A percentile compares a stretch with the other conserved stretches of the same genome.
These are phyloP conservation scores for Diutina pseudorugosa DNA, from an alignment of 1,139 yeast genomes.

Conservation along the genomic window DNA sequence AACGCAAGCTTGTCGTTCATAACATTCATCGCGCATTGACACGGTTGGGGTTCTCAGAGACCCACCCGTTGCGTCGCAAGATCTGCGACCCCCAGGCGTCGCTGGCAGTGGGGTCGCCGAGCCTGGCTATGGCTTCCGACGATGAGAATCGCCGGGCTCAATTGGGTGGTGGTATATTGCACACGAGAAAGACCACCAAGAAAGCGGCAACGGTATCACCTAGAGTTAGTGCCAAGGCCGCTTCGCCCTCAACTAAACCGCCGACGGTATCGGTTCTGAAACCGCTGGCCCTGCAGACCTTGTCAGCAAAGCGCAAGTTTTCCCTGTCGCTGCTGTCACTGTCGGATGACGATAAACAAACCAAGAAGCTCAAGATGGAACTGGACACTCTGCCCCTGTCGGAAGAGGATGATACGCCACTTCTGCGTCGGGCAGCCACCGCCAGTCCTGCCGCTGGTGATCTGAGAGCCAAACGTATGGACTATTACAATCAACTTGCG, in stretches of 20 bases:
- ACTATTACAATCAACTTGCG: slow-evolving; percentile 19
- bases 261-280: not conserved
- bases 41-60: slow-evolving; percentile 30
- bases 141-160: not conserved
- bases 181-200: not conserved
- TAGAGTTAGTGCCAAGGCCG: not conserved
- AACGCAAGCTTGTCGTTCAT: slow-evolving; percentile 20
- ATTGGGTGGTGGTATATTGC: not conserved
- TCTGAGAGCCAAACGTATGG: slow-evolving; percentile 10
- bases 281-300: not conserved
- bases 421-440: slow-evolving; percentile 4
- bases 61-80: slow-evolving; percentile 32
- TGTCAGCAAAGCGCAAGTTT: not conserved
- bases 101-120: not conserved
- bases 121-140: not conserved
- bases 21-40: slow-evolving; percentile 30
- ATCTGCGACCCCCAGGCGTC: slow-evolving; percentile 9
- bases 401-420: slow-evolving; percentile 8
- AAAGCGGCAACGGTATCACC: not conserved
- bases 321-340: slow-evolving; percentile 1
- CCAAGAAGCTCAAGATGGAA: not conserved
- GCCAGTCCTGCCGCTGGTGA: slow-evolving; percentile 9
- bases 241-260: not conserved
- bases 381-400: slow-evolving; percentile 4
- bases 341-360: slow-evolving; percentile 1